Conservation (phyloP, 2,329 filamentous ascomycete species). For the Ceratocystis lukuohia region DNA sequence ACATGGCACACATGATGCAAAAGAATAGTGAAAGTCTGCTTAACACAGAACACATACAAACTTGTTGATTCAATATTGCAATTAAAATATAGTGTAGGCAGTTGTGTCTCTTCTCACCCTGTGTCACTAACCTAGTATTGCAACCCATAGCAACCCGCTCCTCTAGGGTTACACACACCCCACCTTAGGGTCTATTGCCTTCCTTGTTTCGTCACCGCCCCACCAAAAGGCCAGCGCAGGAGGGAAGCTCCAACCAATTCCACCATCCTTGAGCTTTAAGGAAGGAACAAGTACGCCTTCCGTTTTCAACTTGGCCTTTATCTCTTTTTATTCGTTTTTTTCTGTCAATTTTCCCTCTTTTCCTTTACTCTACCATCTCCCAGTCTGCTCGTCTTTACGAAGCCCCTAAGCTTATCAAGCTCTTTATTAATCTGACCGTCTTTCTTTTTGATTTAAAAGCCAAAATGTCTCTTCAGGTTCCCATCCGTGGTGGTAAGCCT, state of each 20-base stretch:
- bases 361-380: not conserved
- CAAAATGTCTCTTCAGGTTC: slow-evolving; percentile 32
- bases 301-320: not conserved
- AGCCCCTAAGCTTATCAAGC: not conserved
- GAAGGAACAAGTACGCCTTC: slow-evolving; percentile 14
- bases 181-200: not conserved
- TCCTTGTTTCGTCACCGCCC: slow-evolving; percentile 9
- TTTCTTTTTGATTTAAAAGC: not conserved
- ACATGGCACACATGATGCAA: too few relatives aligned
- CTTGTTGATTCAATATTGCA: too few relatives aligned
- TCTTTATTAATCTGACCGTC: not conserved
- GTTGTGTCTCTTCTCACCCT: too few relatives aligned
- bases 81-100: too few relatives aligned
- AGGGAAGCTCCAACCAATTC: not conserved
- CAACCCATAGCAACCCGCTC: not conserved
- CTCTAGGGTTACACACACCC: not conserved
- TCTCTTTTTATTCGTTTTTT: slow-evolving; percentile 11
- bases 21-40: too few relatives aligned
- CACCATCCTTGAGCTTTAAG: not conserved
- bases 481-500: slow-evolving; percentile 37
- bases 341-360: not conserved
- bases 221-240: not conserved
- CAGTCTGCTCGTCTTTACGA: not conserved
- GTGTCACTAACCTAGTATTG: too few relatives aligned
- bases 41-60: too few relatives aligned